Evolutionary conservation across 2,329 filamentous ascomycete genomes (phyloP).

Genomic region (Colletotrichum liriopes): DNA sequence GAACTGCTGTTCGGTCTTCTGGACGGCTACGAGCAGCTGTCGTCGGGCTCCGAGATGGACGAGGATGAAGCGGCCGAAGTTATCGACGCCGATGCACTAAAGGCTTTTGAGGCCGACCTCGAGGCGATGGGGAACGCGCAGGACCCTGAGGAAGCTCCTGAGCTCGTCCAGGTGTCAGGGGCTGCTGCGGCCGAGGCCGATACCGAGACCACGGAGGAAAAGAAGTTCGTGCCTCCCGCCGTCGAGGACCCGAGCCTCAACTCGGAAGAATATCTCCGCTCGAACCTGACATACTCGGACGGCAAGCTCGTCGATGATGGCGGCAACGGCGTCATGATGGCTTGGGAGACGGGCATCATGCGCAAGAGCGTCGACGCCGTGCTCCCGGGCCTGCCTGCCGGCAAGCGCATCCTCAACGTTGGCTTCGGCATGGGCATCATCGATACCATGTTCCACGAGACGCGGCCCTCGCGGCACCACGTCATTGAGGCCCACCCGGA

Average conservation of each 20-base stretch:
- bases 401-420: slow-evolving; percentile 84
- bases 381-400: slow-evolving; percentile 56
- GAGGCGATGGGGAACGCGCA: slow-evolving; percentile 48
- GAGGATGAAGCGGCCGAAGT: slow-evolving; percentile 64
- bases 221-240: slow-evolving; percentile 55
- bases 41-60: slow-evolving; percentile 66
- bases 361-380: slow-evolving; percentile 80
- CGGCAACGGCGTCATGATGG: slow-evolving; percentile 93
- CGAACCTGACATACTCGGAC: slow-evolving; percentile 74
- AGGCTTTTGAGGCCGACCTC: slow-evolving; percentile 48
- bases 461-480: slow-evolving; percentile 80
- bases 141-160: slow-evolving; percentile 45
- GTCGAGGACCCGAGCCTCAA: slow-evolving; percentile 66
- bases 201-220: slow-evolving; percentile 45
- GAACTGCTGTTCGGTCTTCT: slow-evolving; percentile 88
- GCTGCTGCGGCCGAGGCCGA: slow-evolving; percentile 3
- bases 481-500: slow-evolving; percentile 89
- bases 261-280: slow-evolving; percentile 78
- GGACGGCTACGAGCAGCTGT: slow-evolving; percentile 84
- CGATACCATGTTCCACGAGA: slow-evolving; percentile 81
- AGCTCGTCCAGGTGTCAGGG: slow-evolving; percentile 46
- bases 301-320: slow-evolving; percentile 81
- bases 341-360: slow-evolving; percentile 93
- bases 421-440: slow-evolving; percentile 95
- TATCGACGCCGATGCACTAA: slow-evolving; percentile 58